Base-by-base conservation (phyloP, 768 basidiomycete genomes). In the Omphalotus guepiniiformis region DNA sequence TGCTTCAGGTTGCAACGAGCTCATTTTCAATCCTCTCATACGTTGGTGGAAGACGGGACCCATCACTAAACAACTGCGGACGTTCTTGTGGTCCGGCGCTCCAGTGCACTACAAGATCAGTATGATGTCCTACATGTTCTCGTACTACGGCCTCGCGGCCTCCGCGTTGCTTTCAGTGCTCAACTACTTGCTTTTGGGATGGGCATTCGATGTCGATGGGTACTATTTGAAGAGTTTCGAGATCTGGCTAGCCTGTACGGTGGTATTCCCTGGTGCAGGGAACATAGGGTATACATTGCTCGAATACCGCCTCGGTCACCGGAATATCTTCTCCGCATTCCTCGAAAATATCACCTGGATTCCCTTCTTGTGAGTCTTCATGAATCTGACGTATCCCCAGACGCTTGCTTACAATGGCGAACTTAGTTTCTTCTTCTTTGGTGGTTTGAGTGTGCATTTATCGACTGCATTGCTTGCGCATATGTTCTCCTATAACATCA, bases 21-120 rank as follows among this genome's bases (percentile, higher is more conserved):
- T 94, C 40, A 77, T 93, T 51, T 93, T 94, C 76, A 82, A 93
- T 58, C 93, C 93, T 0, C 55, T 93, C 49, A 74, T 78, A 43
- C 62, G 80, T 19, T 93, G 91, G 91, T 85, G 80, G 76, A 70
- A 70, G 43, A 65, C 77, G 51, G 92, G 92, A 4, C 92, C 92
- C 0, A 84, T 95, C 66, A 93, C 80, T 42, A 83, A 84, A 58
- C 87, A 90, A 59, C 74, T 91, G 7, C 82, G 83, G 39, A 73
- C 66, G 27, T 91, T 91, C 69, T 55, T 88, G 28, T 90, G 88
- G 88, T 85, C 83, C 0, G 61, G 56, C 30, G 85, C 86, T 1
- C 88, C 88, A 5, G 73, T 88, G 0, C 88, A 91, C 59, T 90
- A 91, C 75, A 90, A 91, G 69, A 69, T 90, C 58, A 79, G 72